Percentiles rank a stretch among this genome's conserved stretches.
Conservation (phyloP, 306 rosid genomes). For the Pachyrhizus erosus region DNA sequence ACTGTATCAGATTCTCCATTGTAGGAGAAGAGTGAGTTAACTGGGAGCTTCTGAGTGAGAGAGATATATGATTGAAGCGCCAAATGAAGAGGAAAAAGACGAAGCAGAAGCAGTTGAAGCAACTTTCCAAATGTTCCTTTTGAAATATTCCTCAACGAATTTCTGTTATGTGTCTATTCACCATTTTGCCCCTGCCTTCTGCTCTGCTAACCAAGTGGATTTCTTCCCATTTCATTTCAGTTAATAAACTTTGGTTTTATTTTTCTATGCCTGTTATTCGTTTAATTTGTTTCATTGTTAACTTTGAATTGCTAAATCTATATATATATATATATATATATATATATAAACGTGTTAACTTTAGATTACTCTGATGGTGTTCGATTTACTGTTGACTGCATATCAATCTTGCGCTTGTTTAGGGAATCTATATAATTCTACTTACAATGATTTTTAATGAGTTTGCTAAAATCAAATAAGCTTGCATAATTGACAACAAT, state of each 20-base stretch:
- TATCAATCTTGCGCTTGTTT: too few relatives aligned
- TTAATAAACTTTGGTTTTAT: background rate
- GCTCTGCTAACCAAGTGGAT: background rate
- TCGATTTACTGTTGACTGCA: too few relatives aligned
- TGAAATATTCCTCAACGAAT: constrained; percentile 1
- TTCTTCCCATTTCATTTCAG: background rate
- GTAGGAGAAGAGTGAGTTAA: background rate
- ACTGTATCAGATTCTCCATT: constrained; percentile 91
- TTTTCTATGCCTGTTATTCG: background rate
- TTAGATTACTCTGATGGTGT: too few relatives aligned
- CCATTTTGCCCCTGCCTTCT: constrained; percentile 30
- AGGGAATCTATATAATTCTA: too few relatives aligned
- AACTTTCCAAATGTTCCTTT: constrained; percentile 49
- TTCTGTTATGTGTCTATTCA: constrained; percentile 42
- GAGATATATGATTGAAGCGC: constrained; percentile 10
- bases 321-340: too few relatives aligned
- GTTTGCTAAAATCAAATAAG: too few relatives aligned
- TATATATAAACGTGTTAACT: too few relatives aligned
- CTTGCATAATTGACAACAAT: too few relatives aligned
- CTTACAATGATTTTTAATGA: too few relatives aligned
- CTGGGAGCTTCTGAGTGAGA: constrained; percentile 17
- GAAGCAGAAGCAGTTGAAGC: constrained; percentile 21
- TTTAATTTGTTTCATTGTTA: background rate
- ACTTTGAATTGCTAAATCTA: too few relatives aligned
- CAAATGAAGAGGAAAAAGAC: constrained; percentile 28